A percentile compares a stretch with the other conserved stretches of the same genome.
Evolutionary conservation across 2,329 filamentous ascomycete species (phyloP).

Genomic region (Elsinoe perseae): DNA sequence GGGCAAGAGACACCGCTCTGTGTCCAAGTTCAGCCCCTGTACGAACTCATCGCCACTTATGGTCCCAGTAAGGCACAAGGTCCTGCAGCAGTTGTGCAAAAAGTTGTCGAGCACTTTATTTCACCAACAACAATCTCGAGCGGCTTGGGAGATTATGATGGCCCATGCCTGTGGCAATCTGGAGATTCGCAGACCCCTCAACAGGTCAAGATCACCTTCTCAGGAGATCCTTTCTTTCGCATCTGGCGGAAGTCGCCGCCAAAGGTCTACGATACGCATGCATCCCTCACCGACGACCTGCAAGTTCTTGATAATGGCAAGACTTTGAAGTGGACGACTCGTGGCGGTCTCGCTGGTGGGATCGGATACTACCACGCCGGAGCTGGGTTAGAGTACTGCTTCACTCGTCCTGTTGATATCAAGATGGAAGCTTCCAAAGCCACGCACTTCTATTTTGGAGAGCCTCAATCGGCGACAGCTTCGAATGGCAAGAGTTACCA

Average conservation of each 20-base stretch:
- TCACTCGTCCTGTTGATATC: neutral
- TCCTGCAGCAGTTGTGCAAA: neutral
- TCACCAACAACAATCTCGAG: neutral
- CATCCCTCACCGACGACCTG: neutral
- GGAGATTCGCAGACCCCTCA: neutral
- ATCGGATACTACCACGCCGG: neutral
- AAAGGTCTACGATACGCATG: neutral
- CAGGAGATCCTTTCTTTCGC: neutral
- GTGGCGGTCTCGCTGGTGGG: neutral
- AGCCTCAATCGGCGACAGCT: neutral
- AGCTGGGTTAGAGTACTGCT: neutral
- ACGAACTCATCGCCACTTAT: neutral
- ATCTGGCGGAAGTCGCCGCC: neutral
- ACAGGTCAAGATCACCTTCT: neutral
- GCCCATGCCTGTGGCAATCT: neutral
- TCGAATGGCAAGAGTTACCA: neutral
- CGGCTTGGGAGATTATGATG: neutral
- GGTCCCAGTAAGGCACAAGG: neutral
- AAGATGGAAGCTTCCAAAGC: neutral
- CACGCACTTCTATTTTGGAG: neutral
- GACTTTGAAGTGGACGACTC: neutral
- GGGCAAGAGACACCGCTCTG: neutral
- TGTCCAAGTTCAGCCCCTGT: neutral
- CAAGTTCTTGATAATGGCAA: neutral
- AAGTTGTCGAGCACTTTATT: neutral